Percentiles rank a stretch among this genome's conserved stretches.
Evolutionary conservation across 495 filamentous ascomycete genomes (phyloP).

Genomic region (Trypethelium eluteriae): DNA sequence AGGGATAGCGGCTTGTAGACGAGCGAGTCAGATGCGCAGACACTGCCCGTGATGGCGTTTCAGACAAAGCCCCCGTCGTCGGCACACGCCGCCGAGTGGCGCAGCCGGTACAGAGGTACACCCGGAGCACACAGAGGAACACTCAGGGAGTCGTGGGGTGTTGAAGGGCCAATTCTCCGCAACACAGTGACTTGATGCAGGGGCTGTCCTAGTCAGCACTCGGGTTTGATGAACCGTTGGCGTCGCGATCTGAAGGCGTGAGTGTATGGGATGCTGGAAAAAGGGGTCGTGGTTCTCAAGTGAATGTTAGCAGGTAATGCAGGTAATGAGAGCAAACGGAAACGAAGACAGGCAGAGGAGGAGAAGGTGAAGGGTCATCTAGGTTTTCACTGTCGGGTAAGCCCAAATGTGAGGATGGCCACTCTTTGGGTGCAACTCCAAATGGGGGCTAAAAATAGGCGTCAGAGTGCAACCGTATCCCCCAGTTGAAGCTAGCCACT

Average conservation of each 20-base stretch:
- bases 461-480: not conserved
- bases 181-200: not conserved
- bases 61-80: conserved; percentile 1
- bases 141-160: not conserved
- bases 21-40: conserved; percentile 3
- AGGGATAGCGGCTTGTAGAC: not conserved
- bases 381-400: no score
- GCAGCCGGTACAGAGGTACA: not conserved
- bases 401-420: no score
- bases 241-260: not conserved
- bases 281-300: no score
- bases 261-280: not conserved
- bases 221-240: conserved; percentile 6
- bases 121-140: not conserved
- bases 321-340: no score
- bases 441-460: conserved; percentile 6
- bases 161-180: no score
- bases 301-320: no score
- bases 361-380: no score
- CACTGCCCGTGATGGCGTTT: not conserved
- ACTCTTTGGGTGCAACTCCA: no score
- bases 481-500: not conserved
- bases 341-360: no score
- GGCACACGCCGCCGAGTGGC: not conserved
- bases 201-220: not conserved